Base-by-base conservation (phyloP, 768 basidiomycete genomes). In the Chalciporus chontae region DNA sequence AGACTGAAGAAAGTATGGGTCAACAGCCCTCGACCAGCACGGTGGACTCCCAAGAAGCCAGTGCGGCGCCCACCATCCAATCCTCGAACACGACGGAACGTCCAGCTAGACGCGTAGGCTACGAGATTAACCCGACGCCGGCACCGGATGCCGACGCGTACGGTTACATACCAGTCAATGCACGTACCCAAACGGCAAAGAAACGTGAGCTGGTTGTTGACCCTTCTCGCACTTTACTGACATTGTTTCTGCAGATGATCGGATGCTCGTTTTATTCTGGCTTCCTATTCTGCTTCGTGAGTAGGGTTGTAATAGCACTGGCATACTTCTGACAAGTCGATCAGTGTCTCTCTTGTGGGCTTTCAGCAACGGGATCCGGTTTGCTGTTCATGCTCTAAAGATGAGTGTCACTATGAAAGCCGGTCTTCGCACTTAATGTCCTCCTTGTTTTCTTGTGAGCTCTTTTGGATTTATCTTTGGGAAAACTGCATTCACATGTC, bases 211-310 rank as follows among this genome's bases (percentile, higher is more conserved):
- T 36, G 23, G n/a, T 18, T 17, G 18, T 34, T 31, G 2, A 36
- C 15, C 26, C 37, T 34, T 26, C 48, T 24, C 15, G 4, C 4
- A 19, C 27, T 11, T 8, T 48, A 19, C 23, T 62, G 21, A 48
- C 45, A 45, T 24, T 50, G 11, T 58, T 13, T 53, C 15, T 50
- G 26, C 59, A 90, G 88, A 85, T 69, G 90, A 93, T 64, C 83
- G 82, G 37, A 93, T 93, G 90, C 78, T 93, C 40, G 61, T 89
- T 31, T 63, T 86, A 37, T 93, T 93, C 73, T 93, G 90, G 90
- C 74, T 93, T 58, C 90, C 90, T 15, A 88, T 92, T 60, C 73
- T 93, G 8, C 67, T 91, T 51, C 68, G 89, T 92, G 59, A 72
- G 88, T 81, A 9, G 27, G n/a, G 26, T 47, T 40, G 15, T 8